These are phyloP conservation scores for Trypanosoma avium DNA, from an alignment of 208 protist genomes.

Conservation along the genomic window DNA sequence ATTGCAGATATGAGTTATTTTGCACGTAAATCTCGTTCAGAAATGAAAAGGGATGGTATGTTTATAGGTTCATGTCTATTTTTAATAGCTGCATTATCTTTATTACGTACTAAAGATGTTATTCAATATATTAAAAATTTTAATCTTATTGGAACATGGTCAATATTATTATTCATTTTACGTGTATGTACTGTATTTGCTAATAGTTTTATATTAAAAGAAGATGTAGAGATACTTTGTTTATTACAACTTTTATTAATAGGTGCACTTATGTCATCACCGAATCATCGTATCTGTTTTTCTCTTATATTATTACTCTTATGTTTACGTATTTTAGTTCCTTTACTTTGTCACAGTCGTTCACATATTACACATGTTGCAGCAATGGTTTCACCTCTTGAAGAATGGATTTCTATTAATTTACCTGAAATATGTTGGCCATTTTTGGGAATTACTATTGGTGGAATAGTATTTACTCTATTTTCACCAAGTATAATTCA, in stretches of 20 bases:
- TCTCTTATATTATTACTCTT: conserved; percentile 27
- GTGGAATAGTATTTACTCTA: conserved; percentile 10
- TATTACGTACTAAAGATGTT: conserved; percentile 37
- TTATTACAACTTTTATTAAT: conserved; percentile 32
- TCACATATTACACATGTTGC: conserved; percentile 61
- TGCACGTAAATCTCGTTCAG: conserved; percentile 39
- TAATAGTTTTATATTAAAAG: conserved; percentile 79
- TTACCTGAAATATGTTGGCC: conserved; percentile 18
- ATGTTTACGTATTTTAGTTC: conserved; percentile 30
- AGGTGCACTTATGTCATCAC: conserved; percentile 5
- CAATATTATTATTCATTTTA: conserved; percentile 39
- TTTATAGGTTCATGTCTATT: conserved; percentile 44
- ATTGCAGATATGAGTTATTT: conserved; percentile 55
- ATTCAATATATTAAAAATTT: conserved; percentile 16
- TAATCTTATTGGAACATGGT: conserved; percentile 24
- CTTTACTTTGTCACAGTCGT: conserved; percentile 40
- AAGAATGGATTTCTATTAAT: conserved; percentile 24
- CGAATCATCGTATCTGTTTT: conserved; percentile 2
- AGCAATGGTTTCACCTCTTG: conserved; percentile 34
- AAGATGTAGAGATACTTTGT: conserved; percentile 52
- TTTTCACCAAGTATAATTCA: background rate
- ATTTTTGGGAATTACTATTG: conserved; percentile 26
- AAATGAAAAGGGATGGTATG: conserved; percentile 50
- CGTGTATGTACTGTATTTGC: conserved; percentile 55
- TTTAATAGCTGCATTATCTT: conserved; percentile 41